A percentile compares a stretch with the other conserved stretches of the same genome.
phyloP scores from a whole-genome alignment of 495 filamentous ascomycete genomes.

The Aspergillus mulundensis region DNA sequence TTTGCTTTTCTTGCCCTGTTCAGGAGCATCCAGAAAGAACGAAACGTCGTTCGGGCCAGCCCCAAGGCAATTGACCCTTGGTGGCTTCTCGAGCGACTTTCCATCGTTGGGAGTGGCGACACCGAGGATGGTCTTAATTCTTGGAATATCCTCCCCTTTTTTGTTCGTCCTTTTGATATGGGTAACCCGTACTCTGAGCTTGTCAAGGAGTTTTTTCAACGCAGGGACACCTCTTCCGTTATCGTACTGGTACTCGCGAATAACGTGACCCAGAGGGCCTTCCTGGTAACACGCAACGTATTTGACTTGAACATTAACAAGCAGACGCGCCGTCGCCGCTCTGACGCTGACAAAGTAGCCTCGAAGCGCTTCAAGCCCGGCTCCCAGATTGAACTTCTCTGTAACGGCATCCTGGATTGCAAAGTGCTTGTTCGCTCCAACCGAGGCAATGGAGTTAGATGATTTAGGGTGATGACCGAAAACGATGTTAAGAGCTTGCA shows the following conservation, averaged over 20 bases:
- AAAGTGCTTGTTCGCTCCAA: constrained; percentile 41
- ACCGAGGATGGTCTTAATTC: constrained; percentile 44
- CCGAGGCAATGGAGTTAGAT: constrained; percentile 23
- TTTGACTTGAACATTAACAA: constrained; percentile 57
- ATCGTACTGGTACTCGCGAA: constrained; percentile 17
- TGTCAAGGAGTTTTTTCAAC: constrained; percentile 44
- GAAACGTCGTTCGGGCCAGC: constrained; percentile 41
- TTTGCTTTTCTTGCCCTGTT: constrained; percentile 24
- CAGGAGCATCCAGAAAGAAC: constrained; percentile 37
- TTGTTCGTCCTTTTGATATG: constrained; percentile 37
- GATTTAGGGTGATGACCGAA: constrained; percentile 39
- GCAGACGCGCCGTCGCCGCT: constrained; percentile 56
- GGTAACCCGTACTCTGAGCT: constrained; percentile 36
- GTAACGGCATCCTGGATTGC: constrained; percentile 20
- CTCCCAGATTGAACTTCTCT: constrained; percentile 32
- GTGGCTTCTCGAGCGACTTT: constrained; percentile 23
- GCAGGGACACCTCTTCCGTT: constrained; percentile 13
- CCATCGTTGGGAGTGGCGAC: constrained; percentile 43
- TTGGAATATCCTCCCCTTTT: constrained; percentile 27
- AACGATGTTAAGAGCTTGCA: constrained; percentile 55
- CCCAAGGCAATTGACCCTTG: constrained; percentile 32
- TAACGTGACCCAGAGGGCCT: constrained; percentile 26
- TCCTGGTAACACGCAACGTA: constrained; percentile 39
- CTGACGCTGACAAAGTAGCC: constrained; percentile 68
- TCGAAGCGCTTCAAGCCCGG: constrained; percentile 50